Conservation (phyloP, 2,329 filamentous ascomycete species). For the Nigrospora oryzae region DNA sequence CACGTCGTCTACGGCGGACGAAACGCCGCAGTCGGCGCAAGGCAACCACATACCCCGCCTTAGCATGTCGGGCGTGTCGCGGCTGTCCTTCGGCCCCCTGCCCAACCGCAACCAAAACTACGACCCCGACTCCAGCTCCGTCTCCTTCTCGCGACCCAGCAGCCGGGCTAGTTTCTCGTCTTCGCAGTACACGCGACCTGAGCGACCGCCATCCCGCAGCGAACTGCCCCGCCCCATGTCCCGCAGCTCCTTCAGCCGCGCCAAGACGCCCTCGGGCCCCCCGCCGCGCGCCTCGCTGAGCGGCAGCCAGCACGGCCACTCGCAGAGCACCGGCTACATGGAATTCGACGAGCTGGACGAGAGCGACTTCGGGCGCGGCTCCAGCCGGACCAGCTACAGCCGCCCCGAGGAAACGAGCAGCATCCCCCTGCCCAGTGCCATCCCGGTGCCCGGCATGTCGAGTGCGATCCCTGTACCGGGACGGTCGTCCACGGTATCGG, state of each 20-base stretch:
- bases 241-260: constrained; percentile 50
- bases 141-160: constrained; percentile 56
- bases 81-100: constrained; percentile 55
- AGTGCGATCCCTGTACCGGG: constrained; percentile 41
- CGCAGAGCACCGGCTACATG: constrained; percentile 46
- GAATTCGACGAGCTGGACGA: constrained; percentile 44
- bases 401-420: constrained; percentile 32
- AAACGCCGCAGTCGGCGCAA: constrained; percentile 38
- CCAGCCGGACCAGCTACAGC: constrained; percentile 46
- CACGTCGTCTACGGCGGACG: constrained; percentile 38
- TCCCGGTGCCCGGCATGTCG: constrained; percentile 24
- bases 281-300: constrained; percentile 66
- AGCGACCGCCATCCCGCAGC: constrained; percentile 43
- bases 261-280: constrained; percentile 55
- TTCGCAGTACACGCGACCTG: constrained; percentile 25
- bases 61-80: constrained; percentile 53
- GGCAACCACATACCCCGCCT: constrained; percentile 47
- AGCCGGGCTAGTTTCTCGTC: constrained; percentile 58
- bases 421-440: constrained; percentile 36
- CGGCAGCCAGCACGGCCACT: constrained; percentile 51
- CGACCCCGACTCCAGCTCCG: constrained; percentile 28
- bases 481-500: constrained; percentile 30
- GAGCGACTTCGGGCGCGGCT: constrained; percentile 39
- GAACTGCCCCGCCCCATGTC: constrained; percentile 57
- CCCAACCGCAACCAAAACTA: constrained; percentile 41